phyloP scores from a whole-genome alignment of 2,329 filamentous ascomycete genomes.

The Hirsutella minnesotensis region DNA sequence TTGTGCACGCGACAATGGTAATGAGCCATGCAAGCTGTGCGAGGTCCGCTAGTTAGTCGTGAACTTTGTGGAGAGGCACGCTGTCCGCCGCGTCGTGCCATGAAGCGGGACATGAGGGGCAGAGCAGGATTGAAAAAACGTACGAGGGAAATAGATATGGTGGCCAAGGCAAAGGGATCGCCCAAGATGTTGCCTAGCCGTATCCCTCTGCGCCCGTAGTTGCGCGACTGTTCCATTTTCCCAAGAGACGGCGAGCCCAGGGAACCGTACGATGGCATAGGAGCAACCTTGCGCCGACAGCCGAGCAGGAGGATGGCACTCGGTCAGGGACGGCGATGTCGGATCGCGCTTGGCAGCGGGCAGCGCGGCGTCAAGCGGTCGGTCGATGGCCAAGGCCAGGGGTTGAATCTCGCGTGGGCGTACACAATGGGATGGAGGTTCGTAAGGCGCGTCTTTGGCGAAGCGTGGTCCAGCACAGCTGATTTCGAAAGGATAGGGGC shows the following conservation, averaged over 20 bases:
- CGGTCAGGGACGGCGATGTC: neutral
- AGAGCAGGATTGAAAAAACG: constrained; percentile 24
- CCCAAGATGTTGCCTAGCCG: constrained; percentile 83
- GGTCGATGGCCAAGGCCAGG: constrained; percentile 1
- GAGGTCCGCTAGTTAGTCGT: constrained; percentile 8
- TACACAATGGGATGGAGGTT: constrained; percentile 1
- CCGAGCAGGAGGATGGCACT: neutral
- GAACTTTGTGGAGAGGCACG: neutral
- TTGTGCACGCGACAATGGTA: constrained; percentile 74
- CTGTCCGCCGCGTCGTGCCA: neutral
- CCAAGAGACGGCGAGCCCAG: constrained; percentile 60
- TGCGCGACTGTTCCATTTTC: constrained; percentile 67
- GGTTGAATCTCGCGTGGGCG: neutral
- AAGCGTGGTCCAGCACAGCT: constrained; percentile 8
- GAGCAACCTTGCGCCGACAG: constrained; percentile 17
- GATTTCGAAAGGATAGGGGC: constrained; percentile 5
- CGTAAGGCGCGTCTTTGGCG: neutral
- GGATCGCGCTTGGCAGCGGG: neutral
- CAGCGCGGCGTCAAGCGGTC: neutral
- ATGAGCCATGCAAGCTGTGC: constrained; percentile 89
- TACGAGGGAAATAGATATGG: constrained; percentile 83
- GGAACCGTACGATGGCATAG: constrained; percentile 68
- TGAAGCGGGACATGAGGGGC: too few species aligned
- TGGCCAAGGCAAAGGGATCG: constrained; percentile 91
- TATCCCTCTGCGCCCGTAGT: constrained; percentile 50